Evolutionary conservation across 805 yeast species (phyloP), one percentile per base, ranked within the genome.

Genomic region (Teunomyces lycoperdinae): DNA sequence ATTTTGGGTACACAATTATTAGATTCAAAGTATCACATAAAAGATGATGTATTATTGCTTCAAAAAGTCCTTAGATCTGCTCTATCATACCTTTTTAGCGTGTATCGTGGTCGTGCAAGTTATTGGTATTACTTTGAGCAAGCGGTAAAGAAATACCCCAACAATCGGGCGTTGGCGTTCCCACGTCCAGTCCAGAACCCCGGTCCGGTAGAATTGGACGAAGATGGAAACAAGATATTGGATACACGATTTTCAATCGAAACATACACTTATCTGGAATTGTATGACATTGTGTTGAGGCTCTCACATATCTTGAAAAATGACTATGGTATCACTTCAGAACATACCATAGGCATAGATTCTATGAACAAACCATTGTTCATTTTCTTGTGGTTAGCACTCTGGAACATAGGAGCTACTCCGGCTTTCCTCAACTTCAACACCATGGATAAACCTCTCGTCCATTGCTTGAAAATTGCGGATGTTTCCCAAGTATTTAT

Each of bases 381-480:
- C 58, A 67, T 91, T 11, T 76, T 90, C 46, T 62, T 87, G 35
- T 88, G 96, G 96, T 75, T 87, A 46, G 87, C 96, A 0, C 67
- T 87, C 42, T 91, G 97, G 97, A 87, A 89, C 58, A 74, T 91
- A 46, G 97, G 97, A 38, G 96, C 96, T 0, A 66, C 77, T 7
- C 97, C 97, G 0, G 90, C 96, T 0, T 86, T 92, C 57, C 70
- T 92, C 58, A 91, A 91, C 68, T 88, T 83, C 69, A 91, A 90
- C 64, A 75, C 85, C 43, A 73, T 77, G 45, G 90, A 89, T 24
- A 75, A 77, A 44, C 86, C 96, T 1, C 74, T 91, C 54, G 80
- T 81, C 10, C 97, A 92, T 67, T 88, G 96, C 53, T 70, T 92
- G 57, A 80, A 79, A 53, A 79, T 85, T 24, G 84, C 90, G n/a